phyloP scores from a whole-genome alignment of 208 protist genomes.

The Phytomonas serpens region DNA sequence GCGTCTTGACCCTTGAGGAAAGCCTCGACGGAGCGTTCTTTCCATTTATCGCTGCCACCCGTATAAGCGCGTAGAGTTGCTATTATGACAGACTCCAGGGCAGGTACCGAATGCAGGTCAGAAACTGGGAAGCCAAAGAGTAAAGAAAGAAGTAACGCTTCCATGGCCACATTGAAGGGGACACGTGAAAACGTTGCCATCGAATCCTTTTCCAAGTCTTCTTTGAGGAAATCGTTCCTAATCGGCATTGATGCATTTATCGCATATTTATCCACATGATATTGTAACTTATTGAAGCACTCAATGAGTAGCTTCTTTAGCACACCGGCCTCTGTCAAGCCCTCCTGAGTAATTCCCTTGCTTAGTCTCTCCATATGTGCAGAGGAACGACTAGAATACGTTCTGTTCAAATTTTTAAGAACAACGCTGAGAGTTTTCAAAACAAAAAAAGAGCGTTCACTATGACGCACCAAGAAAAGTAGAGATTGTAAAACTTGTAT shows the following conservation, averaged over 20 bases:
- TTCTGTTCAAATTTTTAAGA: not conserved
- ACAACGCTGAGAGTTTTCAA: not conserved
- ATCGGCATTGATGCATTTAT: too few species aligned
- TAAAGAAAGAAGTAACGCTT: not conserved
- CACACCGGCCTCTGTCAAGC: not conserved
- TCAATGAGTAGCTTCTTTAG: not conserved
- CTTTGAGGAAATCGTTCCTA: too few species aligned
- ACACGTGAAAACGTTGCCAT: not conserved
- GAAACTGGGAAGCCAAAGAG: not conserved
- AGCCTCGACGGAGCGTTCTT: too few species aligned
- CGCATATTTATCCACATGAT: not conserved
- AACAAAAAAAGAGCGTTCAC: not conserved
- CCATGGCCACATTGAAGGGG: not conserved
- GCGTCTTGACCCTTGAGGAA: not conserved
- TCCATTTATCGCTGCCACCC: not conserved
- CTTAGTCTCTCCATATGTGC: not conserved
- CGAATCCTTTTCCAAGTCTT: too few species aligned
- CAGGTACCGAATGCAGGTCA: too few species aligned
- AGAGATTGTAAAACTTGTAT: not conserved
- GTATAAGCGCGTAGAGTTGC: not conserved
- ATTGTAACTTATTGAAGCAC: not conserved
- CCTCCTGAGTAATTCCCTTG: not conserved
- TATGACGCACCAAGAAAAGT: not conserved
- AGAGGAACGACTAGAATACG: not conserved
- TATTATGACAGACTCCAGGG: not conserved